Percentiles rank a stretch among this genome's conserved stretches.
phyloP scores from a whole-genome alignment of 768 basidiomycete genomes.

The Suillus subalutaceus region DNA sequence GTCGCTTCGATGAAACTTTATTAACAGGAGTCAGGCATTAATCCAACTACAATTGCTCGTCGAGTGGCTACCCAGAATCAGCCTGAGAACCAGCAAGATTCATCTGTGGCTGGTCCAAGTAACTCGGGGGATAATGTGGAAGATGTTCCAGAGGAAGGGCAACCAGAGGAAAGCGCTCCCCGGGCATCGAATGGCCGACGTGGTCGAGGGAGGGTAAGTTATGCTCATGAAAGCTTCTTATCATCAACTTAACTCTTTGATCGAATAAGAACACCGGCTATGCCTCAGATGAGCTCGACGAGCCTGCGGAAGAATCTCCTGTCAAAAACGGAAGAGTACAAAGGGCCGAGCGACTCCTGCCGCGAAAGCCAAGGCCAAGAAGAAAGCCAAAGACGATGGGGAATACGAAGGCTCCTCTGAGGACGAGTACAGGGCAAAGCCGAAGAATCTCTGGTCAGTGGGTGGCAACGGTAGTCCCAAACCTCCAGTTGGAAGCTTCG shows the following conservation, averaged over 20 bases:
- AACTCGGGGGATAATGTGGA: conserved; percentile 20
- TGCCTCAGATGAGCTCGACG: conserved; percentile 78
- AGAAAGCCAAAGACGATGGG: conserved; percentile 45
- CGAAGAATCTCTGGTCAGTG: conserved; percentile 47
- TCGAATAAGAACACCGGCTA: conserved; percentile 43
- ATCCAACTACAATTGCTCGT: conserved; percentile 42
- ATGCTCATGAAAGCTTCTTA: conserved; percentile 17
- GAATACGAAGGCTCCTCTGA: conserved; percentile 59
- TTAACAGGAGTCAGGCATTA: conserved; percentile 57
- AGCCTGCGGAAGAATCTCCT: conserved; percentile 45
- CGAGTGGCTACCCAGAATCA: conserved; percentile 36
- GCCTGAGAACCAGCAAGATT: conserved; percentile 22
- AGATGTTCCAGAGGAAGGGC: conserved; percentile 17
- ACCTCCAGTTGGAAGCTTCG: conserved; percentile 78
- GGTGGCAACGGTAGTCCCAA: conserved; percentile 41
- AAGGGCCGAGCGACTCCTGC: conserved; percentile 44
- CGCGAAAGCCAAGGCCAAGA: conserved; percentile 42
- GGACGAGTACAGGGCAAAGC: conserved; percentile 68
- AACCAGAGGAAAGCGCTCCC: conserved; percentile 16
- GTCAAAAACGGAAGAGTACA: conserved; percentile 56
- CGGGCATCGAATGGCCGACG: conserved; percentile 19
- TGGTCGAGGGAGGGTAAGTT: conserved; percentile 16
- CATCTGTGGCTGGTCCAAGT: conserved; percentile 52
- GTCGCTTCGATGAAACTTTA: conserved; percentile 23
- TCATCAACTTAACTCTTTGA: conserved; percentile 6